These are phyloP conservation scores for Carex kokanica DNA, from an alignment of 176 grass and related monocot species.

Conservation along the genomic window DNA sequence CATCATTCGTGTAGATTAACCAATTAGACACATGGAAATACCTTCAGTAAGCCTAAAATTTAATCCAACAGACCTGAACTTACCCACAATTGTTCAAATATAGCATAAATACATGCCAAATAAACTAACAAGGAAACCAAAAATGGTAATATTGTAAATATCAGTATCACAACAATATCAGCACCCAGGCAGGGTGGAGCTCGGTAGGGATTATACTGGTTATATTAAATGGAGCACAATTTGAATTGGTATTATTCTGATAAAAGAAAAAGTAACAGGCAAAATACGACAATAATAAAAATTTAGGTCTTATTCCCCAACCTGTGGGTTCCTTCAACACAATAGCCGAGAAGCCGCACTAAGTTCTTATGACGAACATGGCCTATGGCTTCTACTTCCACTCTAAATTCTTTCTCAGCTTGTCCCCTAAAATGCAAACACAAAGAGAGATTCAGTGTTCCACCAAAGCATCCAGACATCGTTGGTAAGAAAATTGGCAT, in stretches of 20 bases:
- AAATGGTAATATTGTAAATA: neutral
- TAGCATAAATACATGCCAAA: neutral
- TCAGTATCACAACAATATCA: neutral
- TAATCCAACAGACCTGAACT: neutral
- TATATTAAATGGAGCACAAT: neutral
- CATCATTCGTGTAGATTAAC: neutral
- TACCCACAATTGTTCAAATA: neutral
- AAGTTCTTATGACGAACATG: constrained; percentile 96
- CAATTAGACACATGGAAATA: neutral
- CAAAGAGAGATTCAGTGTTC: constrained; percentile 2
- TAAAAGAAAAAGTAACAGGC: neutral
- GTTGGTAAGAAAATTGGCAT: neutral
- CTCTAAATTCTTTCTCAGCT: constrained; percentile 93
- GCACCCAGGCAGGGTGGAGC: neutral
- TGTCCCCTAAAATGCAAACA: constrained; percentile 60
- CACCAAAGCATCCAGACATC: neutral
- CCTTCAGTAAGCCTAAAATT: neutral
- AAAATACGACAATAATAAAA: neutral
- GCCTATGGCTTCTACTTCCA: constrained; percentile 98
- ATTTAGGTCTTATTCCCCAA: constrained; percentile 13
- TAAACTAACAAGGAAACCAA: neutral
- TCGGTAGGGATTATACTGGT: neutral
- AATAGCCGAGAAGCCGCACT: constrained; percentile 87
- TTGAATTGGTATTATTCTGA: neutral
- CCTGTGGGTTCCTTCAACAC: constrained; percentile 92